A percentile compares a stretch with the other conserved stretches of the same genome.
phyloP scores from a whole-genome alignment of 768 basidiomycete genomes.

The Tylopilus rubrobrunneus region DNA sequence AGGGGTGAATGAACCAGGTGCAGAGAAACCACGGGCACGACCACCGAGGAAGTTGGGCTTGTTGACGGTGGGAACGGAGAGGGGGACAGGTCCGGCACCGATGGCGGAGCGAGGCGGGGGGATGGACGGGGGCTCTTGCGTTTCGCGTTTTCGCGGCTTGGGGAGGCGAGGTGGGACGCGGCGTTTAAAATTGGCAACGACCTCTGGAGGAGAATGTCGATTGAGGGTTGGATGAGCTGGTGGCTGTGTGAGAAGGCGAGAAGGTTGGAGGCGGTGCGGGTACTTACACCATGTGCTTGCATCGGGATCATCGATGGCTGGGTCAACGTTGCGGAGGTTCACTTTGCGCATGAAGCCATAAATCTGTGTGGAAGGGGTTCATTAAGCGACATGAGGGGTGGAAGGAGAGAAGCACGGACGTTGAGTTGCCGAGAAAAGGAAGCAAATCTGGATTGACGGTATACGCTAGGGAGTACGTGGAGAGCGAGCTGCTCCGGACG shows the following conservation, averaged over 20 bases:
- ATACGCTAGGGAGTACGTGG: conserved; percentile 90
- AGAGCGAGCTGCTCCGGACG: conserved; percentile 90
- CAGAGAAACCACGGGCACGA: conserved; percentile 76
- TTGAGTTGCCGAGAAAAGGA: conserved; percentile 98
- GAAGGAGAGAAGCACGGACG: conserved; percentile 50
- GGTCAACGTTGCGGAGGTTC: conserved; percentile 92
- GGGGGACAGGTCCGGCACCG: conserved; percentile 63
- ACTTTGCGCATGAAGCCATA: conserved; percentile 99
- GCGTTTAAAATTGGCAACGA: conserved; percentile 92
- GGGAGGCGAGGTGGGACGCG: conserved; percentile 91
- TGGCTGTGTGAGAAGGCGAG: conserved; percentile 22
- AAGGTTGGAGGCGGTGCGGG: conserved; percentile 15
- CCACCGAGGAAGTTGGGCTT: conserved; percentile 44
- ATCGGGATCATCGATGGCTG: conserved; percentile 92
- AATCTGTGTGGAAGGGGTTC: conserved; percentile 53
- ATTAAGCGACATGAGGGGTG: conserved; percentile 23
- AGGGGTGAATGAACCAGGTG: conserved; percentile 76
- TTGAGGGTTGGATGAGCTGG: conserved; percentile 88
- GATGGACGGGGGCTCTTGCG: conserved; percentile 61
- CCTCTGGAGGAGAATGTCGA: conserved; percentile 84
- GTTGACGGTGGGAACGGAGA: conserved; percentile 49
- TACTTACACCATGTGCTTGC: conserved; percentile 94
- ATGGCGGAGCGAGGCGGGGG: conserved; percentile 76
- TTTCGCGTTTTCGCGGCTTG: conserved; percentile 79
- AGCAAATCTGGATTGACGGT: conserved; percentile 95